phyloP scores from a whole-genome alignment of 2,329 filamentous ascomycete species.

The Colletotrichum gloeosporioides region DNA sequence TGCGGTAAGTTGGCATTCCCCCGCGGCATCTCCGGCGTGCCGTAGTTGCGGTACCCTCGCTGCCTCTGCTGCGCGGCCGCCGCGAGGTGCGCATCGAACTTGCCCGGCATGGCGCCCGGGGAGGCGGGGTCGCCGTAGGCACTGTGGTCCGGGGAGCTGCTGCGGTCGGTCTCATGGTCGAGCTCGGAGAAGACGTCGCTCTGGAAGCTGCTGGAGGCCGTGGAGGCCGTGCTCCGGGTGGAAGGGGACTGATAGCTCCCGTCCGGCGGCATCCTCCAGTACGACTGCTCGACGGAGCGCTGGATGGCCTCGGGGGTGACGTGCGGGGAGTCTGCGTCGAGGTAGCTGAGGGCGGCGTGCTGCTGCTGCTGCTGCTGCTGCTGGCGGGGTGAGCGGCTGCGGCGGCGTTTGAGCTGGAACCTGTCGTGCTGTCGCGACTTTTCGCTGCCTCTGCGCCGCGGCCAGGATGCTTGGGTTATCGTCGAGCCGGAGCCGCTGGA shows the following conservation, averaged over 20 bases:
- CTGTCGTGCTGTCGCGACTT: slow-evolving; percentile 19
- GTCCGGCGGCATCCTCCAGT: slow-evolving; percentile 28
- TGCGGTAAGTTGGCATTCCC: slow-evolving; percentile 42
- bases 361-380: not conserved
- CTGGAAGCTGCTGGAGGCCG: slow-evolving; percentile 59
- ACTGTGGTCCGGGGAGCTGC: slow-evolving; percentile 48
- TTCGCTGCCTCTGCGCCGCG: slow-evolving; percentile 8
- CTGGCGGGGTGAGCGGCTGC: slow-evolving; percentile 11
- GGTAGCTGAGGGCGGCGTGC: slow-evolving; percentile 53
- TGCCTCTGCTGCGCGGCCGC: not conserved
- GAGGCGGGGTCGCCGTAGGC: slow-evolving; percentile 31
- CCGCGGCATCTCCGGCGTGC: slow-evolving; percentile 48
- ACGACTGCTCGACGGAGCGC: slow-evolving; percentile 33
- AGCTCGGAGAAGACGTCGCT: slow-evolving; percentile 46
- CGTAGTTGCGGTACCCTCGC: slow-evolving; percentile 35
- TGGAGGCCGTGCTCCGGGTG: slow-evolving; percentile 38
- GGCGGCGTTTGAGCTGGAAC: slow-evolving; percentile 21
- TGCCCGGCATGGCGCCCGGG: not conserved
- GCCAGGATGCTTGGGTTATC: slow-evolving; percentile 38
- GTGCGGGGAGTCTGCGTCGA: slow-evolving; percentile 64
- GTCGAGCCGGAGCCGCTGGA: slow-evolving; percentile 48
- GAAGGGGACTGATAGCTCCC: slow-evolving; percentile 31
- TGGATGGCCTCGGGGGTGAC: slow-evolving; percentile 37
- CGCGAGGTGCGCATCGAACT: slow-evolving; percentile 11
- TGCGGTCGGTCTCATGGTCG: slow-evolving; percentile 48